These are phyloP conservation scores for Marsdenia floribunda DNA, from an alignment of 257 asterid species.

Conservation along the genomic window DNA sequence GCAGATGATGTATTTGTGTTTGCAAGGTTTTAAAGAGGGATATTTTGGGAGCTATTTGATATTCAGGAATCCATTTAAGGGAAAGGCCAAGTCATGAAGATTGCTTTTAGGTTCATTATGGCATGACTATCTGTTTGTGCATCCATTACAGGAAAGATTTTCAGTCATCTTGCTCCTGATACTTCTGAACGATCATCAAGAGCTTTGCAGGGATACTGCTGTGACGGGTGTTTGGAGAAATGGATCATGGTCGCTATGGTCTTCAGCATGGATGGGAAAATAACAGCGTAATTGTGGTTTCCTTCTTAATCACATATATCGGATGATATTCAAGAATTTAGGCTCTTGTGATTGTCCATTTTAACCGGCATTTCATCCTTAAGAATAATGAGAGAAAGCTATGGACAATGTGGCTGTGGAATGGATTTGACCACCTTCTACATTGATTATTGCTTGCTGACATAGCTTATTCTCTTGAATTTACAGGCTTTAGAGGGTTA, in stretches of 20 bases:
- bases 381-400: conserved; percentile 82
- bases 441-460: conserved; percentile 92
- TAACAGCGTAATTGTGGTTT: conserved; percentile 99
- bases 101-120: conserved; percentile 39
- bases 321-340: conserved; percentile 86
- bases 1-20: conserved; percentile 28
- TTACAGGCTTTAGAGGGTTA: conserved; percentile 99
- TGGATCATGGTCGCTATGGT: conserved; percentile 98
- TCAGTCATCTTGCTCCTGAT: conserved; percentile 60
- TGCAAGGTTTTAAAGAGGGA: conserved; percentile 28
- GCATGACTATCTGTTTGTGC: conserved; percentile 61
- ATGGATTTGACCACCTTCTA: conserved; percentile 80
- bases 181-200: conserved; percentile 48
- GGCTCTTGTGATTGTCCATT: conserved; percentile 80
- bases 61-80: conserved; percentile 43
- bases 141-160: conserved; percentile 75
- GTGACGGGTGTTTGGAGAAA: conserved; percentile 45
- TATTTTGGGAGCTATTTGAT: conserved; percentile 36
- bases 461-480: conserved; percentile 97
- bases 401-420: conserved; percentile 99
- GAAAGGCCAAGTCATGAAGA: conserved; percentile 42
- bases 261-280: conserved; percentile 99
- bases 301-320: conserved; percentile 94
- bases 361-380: conserved; percentile 81
- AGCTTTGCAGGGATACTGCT: conserved; percentile 49